Conservation (phyloP, 2,329 filamentous ascomycete species). For the Colletotrichum tanaceti region DNA sequence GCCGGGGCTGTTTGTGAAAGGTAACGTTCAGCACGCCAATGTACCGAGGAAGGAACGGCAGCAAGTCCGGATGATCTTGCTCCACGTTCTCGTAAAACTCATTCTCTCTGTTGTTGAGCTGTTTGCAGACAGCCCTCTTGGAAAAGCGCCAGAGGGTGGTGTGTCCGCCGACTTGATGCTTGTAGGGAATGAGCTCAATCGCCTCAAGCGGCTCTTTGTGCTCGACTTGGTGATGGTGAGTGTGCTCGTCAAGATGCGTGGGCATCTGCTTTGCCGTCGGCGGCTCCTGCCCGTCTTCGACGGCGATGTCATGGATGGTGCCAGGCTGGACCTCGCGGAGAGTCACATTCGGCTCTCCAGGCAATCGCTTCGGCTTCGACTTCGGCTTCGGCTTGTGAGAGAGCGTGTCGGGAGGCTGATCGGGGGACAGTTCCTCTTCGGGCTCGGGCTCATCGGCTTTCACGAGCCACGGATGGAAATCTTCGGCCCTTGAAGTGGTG, state of each 20-base stretch:
- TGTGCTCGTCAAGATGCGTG: conserved; percentile 58
- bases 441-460: conserved; percentile 65
- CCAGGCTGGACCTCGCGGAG: conserved; percentile 50
- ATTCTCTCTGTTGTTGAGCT: conserved; percentile 97
- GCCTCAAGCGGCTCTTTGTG: conserved; percentile 79
- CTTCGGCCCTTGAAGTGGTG: conserved; percentile 45
- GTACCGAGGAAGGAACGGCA: conserved; percentile 95
- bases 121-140: conserved; percentile 94
- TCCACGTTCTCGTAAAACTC: conserved; percentile 99
- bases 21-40: conserved; percentile 98
- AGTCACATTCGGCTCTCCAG: conserved; percentile 33
- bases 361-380: conserved; percentile 32
- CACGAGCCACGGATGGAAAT: conserved; percentile 66
- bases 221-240: conserved; percentile 62
- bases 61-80: conserved; percentile 85
- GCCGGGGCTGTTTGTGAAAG: conserved; percentile 84
- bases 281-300: conserved; percentile 58
- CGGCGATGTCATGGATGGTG: conserved; percentile 53
- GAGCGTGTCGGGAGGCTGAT: conserved; percentile 27
- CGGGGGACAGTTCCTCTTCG: conserved; percentile 44
- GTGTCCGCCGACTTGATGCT: conserved; percentile 96
- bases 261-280: conserved; percentile 49
- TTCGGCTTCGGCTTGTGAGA: conserved; percentile 26
- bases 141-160: conserved; percentile 97
- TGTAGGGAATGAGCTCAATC: conserved; percentile 96